These are phyloP conservation scores for Phascolomyces articulosus DNA, from an alignment of 371 early-diverging fungal genomes.

Conservation along the genomic window DNA sequence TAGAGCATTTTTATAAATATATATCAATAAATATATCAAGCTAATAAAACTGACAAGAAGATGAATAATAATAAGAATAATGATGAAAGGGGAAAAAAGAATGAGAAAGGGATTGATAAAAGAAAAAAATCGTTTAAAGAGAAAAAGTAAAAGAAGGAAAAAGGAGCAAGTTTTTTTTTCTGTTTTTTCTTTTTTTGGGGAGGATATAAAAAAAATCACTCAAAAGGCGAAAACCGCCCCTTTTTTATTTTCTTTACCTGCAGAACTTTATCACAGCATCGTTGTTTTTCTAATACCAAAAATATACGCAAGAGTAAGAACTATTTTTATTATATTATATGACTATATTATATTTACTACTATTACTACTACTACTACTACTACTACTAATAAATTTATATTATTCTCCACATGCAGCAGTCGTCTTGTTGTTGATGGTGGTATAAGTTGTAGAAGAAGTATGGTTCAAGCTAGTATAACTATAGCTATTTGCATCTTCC, in stretches of 20 bases:
- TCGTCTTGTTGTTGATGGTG: background rate
- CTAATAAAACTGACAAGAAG: background rate
- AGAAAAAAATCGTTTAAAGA: background rate
- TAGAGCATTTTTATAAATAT: background rate
- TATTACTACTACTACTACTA: no score
- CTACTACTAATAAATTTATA: no score
- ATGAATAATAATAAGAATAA: slow-evolving; percentile 10
- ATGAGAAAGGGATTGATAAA: slow-evolving; percentile 13
- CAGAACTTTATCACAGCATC: no score
- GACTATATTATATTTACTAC: background rate
- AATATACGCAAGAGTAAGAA: no score
- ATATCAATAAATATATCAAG: background rate
- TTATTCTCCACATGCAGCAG: background rate
- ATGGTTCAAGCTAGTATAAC: no score
- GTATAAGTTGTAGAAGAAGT: background rate
- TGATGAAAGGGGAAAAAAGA: background rate
- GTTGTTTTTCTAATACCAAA: slow-evolving; percentile 4
- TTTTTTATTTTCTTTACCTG: background rate
- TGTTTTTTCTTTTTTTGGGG: background rate
- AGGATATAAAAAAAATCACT: background rate
- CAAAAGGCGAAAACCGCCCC: background rate
- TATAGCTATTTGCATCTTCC: background rate
- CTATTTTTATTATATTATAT: no score
- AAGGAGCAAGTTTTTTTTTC: slow-evolving; percentile 1
- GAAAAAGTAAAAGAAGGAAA: slow-evolving; percentile 5